Base-by-base conservation (phyloP, 495 filamentous ascomycete genomes). In the Eremomyces bilateralis region DNA sequence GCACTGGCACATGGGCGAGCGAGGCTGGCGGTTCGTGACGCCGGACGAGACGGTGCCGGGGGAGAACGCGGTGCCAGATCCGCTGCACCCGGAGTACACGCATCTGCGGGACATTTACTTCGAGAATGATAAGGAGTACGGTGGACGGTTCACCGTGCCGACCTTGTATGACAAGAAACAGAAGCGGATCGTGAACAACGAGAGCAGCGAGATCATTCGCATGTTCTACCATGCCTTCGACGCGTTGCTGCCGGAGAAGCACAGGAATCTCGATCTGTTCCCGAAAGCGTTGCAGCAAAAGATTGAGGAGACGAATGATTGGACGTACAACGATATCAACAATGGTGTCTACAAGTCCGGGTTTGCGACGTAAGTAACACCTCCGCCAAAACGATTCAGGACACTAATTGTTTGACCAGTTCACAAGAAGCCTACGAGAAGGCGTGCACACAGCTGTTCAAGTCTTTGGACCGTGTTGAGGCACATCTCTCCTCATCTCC, bases 281-380 rank as follows among this genome's bases (percentile, higher is more conserved):
- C 80, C 79, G 0, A 39, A 56, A 20, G 42, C 61, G 1, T 56
- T 83, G 15, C 60, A 58, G 17, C 35, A 50, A 31, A 49, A 73
- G 15, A 88, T 92, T 48, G 78, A 92, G 40, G 60, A 62, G 29
- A 56, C 72, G 36, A 88, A 88, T 49, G 67, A 69, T 20, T 90
- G 80, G 80, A 72, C 75, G 38, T 88, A 88, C 54, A 64, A 78
- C 45, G 67, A 76, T 39, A 61, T 92, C 49, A 92, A 92, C 52
- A 83, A 84, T 48, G 82, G 80, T 24, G 79, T 90, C 21, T 90
- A 90, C 59, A 77, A 74, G 50, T 62, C 62, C 41, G 72, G 72
- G 29, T 77, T 77, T 51, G 72, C 72, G 24, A 75, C 70, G 54
- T 60, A 44, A 34, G 42, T 47, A 21, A 15, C 18, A 15, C 18